Evolutionary conservation across 805 yeast species (phyloP).

Genomic region (Starmerella cellae): DNA sequence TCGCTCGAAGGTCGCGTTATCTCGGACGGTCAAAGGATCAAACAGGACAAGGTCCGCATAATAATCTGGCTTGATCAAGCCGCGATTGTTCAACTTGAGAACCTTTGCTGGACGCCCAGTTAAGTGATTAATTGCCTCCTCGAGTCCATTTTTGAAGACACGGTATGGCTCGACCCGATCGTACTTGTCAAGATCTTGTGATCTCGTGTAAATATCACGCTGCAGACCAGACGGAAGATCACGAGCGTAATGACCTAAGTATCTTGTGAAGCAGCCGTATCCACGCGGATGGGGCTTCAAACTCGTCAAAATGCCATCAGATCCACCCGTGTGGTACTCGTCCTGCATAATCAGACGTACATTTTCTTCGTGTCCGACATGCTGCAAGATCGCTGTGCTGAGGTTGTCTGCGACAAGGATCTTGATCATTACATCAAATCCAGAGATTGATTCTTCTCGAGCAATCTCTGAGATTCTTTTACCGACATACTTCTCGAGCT

Average conservation of each 20-base stretch:
- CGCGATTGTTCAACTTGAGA: conserved; percentile 9
- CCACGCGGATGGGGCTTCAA: conserved; percentile 16
- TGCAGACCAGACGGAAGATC: conserved; percentile 11
- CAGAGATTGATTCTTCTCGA: not conserved
- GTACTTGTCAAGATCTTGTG: conserved; percentile 2
- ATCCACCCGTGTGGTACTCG: conserved; percentile 13
- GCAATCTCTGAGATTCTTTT: conserved; percentile 5
- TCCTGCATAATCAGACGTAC: conserved; percentile 14
- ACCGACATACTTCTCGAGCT: conserved; percentile 8
- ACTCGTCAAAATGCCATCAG: conserved; percentile 15
- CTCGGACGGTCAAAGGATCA: conserved; percentile 12
- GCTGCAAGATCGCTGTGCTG: conserved; percentile 14
- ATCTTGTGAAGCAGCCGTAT: conserved; percentile 15
- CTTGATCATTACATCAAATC: conserved; percentile 11
- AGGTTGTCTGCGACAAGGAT: conserved; percentile 10
- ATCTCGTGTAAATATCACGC: conserved; percentile 10
- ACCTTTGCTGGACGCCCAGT: conserved; percentile 12
- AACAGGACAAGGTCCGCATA: conserved; percentile 14
- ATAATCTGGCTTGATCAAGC: conserved; percentile 1
- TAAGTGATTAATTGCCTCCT: conserved; percentile 12
- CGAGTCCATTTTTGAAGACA: conserved; percentile 11
- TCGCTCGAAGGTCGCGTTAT: conserved; percentile 9
- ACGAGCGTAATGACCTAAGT: conserved; percentile 15
- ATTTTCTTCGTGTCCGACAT: conserved; percentile 16
- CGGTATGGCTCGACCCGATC: conserved; percentile 5